These are phyloP conservation scores for Botryotinia convoluta DNA, from an alignment of 2,329 filamentous ascomycete species.

Conservation along the genomic window DNA sequence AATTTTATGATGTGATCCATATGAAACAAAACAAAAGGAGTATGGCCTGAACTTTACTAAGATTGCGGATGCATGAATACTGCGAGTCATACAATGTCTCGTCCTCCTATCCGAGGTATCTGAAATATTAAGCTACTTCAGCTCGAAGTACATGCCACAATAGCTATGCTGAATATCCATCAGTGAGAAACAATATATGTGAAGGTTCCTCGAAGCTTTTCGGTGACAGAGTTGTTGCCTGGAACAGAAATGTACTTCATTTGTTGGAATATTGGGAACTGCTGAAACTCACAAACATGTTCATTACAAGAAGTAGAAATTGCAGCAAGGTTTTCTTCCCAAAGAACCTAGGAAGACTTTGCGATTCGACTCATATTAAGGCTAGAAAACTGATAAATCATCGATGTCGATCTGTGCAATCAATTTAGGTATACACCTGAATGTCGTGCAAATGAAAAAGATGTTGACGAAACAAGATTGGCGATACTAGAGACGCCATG, in stretches of 20 bases:
- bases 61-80: background rate
- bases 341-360: background rate
- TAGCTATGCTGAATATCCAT: no score
- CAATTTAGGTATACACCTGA: background rate
- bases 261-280: background rate
- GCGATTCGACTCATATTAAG: background rate
- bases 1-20: background rate
- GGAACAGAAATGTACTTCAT: background rate
- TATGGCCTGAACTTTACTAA: background rate
- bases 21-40: background rate
- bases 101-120: background rate
- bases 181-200: background rate
- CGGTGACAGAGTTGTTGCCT: background rate
- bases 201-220: background rate
- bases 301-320: background rate
- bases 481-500: background rate
- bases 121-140: background rate
- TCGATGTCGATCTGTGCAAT: background rate
- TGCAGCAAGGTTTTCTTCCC: background rate
- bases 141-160: background rate
- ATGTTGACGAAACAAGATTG: background rate
- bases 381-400: background rate
- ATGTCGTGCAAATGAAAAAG: background rate
- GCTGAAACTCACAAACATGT: background rate
- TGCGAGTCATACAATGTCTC: conserved; percentile 8